Percentiles rank a stretch among this genome's conserved stretches.
phyloP scores from a whole-genome alignment of 495 filamentous ascomycete species.

The Xylaria nigripes region DNA sequence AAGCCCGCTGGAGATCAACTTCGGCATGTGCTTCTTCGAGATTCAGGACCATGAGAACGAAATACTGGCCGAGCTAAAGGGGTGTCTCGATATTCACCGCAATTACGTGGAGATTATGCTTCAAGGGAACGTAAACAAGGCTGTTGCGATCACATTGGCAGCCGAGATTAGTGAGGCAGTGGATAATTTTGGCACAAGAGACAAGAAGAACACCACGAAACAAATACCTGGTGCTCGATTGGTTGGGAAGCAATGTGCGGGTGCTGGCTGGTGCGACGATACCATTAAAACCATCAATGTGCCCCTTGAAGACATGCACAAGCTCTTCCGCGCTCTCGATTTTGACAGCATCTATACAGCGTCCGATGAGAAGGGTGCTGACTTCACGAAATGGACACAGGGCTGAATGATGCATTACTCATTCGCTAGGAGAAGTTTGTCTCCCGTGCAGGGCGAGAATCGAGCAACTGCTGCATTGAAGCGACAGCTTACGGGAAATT shows the following conservation, averaged over 20 bases:
- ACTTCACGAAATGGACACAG: not conserved
- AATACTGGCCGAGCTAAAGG: constrained; percentile 21
- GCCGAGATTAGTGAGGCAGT: constrained; percentile 4
- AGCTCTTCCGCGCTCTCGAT: constrained; percentile 12
- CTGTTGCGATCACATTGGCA: constrained; percentile 1
- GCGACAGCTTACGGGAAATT: too few relatives aligned
- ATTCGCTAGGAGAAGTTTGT: too few relatives aligned
- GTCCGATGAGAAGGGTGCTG: not conserved
- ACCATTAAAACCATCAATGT: constrained; percentile 20
- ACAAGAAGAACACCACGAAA: not conserved
- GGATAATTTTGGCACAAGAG: not conserved
- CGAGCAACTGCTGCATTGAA: too few relatives aligned
- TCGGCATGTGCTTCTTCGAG: constrained; percentile 25
- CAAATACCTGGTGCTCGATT: constrained; percentile 3
- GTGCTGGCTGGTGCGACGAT: constrained; percentile 24
- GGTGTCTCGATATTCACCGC: constrained; percentile 17
- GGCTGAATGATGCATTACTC: not conserved
- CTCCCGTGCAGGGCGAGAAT: too few relatives aligned
- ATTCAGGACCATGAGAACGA: constrained; percentile 15
- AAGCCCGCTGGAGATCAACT: constrained; percentile 23
- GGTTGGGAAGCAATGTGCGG: constrained; percentile 14
- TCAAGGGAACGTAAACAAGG: constrained; percentile 10
- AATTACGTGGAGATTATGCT: constrained; percentile 10
- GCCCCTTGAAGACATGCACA: constrained; percentile 7
- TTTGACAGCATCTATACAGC: not conserved